Base-by-base conservation (phyloP, 352 stramenopile species). In the Globisporangium yorkense region DNA sequence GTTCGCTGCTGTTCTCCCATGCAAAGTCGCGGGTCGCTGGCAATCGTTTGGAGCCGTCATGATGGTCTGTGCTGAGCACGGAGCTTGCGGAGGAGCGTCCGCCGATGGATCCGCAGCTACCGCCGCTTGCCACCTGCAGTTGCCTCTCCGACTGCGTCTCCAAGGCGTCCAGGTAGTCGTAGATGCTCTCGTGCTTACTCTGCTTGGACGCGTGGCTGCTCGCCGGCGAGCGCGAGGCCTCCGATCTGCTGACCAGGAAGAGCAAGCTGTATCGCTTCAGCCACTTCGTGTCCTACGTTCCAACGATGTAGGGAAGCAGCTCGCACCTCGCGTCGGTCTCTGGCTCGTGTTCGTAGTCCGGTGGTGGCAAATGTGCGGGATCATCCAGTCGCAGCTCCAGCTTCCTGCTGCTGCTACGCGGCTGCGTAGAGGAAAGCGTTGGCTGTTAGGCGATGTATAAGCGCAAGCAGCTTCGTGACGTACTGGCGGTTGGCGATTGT, bases 91-190 rank as follows among this genome's bases (percentile, higher is more conserved):
- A 57, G 10, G 51, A 65, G 5, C 57, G 60, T 27, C 50, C 59
- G 5, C 57, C 33, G 6, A 66, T 45, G 3, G 64, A 71, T 1
- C 50, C 49, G 9, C 53, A 54, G 1, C 51, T 58, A 3, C 52
- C 47, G 13, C 27, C 44, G 33, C 29, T 45, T 27, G 69, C 56
- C 1, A 56, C 63, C 1, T 85, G 75, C 37, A 88, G 62, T 31
- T 88, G 79, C 2, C 65, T 45, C 31, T 84, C 65, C 2, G 67
- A 84, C 57, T 89, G 70, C 16, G 72, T 85, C 61, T 93, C 83
- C 31, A 93, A 53, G 5, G 80, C 68, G 48, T 93, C 83, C 24
- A 93, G 57, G 62, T 89, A 93, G 57, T 89, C 83, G 54, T 93
- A 93, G 54, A 93, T 89, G 53, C 73, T 66, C 39, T 56, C 47